phyloP scores from a whole-genome alignment of 179 eudicot species.

The Spinacia oleracea region DNA sequence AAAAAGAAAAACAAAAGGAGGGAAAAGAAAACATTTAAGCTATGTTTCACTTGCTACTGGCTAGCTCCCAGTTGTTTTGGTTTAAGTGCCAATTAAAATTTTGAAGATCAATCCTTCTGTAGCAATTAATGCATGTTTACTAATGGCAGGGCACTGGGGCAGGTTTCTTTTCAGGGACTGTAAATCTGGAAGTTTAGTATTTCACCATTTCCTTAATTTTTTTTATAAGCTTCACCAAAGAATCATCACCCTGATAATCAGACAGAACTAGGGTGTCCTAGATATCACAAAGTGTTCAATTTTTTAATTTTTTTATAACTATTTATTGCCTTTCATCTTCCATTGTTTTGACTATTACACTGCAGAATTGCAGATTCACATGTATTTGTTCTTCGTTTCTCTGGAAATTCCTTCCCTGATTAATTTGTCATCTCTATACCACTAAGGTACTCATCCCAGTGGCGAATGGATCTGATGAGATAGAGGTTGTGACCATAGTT shows the following conservation, averaged over 20 bases:
- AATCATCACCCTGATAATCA: not conserved
- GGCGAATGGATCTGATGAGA: conserved; percentile 79
- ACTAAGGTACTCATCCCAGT: conserved; percentile 86
- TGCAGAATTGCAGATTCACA: not conserved
- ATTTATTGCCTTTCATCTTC: not conserved
- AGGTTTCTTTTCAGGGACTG: not conserved
- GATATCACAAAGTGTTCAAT: not conserved
- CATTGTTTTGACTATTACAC: not conserved
- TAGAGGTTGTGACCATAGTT: conserved; percentile 66
- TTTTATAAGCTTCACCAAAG: not conserved
- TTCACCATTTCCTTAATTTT: not conserved
- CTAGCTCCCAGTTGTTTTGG: not conserved
- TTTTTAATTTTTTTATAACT: not conserved
- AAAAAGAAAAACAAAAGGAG: not conserved
- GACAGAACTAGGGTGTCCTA: not conserved
- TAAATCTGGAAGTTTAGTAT: not conserved
- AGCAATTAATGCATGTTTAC: not conserved
- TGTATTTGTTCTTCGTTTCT: not conserved
- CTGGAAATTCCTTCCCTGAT: not conserved
- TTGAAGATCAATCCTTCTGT: not conserved
- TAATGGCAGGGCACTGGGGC: not conserved
- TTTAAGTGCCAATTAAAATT: not conserved
- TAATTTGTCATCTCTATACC: not conserved
- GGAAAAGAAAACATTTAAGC: not conserved
- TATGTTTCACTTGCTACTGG: not conserved